A percentile compares a stretch with the other conserved stretches of the same genome.
Conservation (phyloP, 139 green algal species). For the Picochlorum costavermella region DNA sequence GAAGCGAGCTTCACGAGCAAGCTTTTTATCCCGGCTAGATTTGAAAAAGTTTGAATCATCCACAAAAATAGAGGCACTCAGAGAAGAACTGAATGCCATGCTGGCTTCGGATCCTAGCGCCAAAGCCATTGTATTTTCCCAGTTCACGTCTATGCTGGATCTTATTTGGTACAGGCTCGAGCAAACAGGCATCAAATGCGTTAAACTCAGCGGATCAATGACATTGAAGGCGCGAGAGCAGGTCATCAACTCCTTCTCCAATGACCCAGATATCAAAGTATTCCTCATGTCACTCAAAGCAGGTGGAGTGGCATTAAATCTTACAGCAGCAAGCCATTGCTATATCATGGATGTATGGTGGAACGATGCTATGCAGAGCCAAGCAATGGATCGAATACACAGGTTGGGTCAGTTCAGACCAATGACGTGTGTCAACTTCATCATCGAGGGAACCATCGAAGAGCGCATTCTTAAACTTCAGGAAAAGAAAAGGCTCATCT, state of each 20-base stretch:
- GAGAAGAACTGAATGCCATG: slow-evolving; percentile 63
- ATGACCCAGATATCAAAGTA: slow-evolving; percentile 57
- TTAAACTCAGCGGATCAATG: slow-evolving; percentile 80
- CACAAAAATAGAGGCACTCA: slow-evolving; percentile 90
- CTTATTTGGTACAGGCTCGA: slow-evolving; percentile 29
- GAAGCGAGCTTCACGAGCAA: not conserved
- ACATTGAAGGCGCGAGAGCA: slow-evolving; percentile 56
- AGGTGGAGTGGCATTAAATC: slow-evolving; percentile 80
- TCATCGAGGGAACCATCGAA: slow-evolving; percentile 83
- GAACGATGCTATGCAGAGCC: slow-evolving; percentile 58
- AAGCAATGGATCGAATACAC: slow-evolving; percentile 84
- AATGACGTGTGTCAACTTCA: slow-evolving; percentile 68
- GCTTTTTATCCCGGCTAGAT: slow-evolving; percentile 71
- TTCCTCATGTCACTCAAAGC: slow-evolving; percentile 83
- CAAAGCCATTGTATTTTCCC: slow-evolving; percentile 87
- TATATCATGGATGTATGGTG: slow-evolving; percentile 84
- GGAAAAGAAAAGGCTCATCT: slow-evolving; percentile 46
- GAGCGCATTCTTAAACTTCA: slow-evolving; percentile 91
- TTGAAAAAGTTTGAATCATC: slow-evolving; percentile 59
- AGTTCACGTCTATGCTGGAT: slow-evolving; percentile 94
- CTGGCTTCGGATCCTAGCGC: slow-evolving; percentile 48
- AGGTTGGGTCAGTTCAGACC: slow-evolving; percentile 85
- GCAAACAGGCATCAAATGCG: slow-evolving; percentile 67
- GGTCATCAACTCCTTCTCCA: slow-evolving; percentile 69
- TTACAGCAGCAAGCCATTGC: slow-evolving; percentile 80